Evolutionary conservation across 768 basidiomycete genomes (phyloP), one percentile per base, ranked within the genome.

Genomic region (Tylopilus vinaceipallidus): DNA sequence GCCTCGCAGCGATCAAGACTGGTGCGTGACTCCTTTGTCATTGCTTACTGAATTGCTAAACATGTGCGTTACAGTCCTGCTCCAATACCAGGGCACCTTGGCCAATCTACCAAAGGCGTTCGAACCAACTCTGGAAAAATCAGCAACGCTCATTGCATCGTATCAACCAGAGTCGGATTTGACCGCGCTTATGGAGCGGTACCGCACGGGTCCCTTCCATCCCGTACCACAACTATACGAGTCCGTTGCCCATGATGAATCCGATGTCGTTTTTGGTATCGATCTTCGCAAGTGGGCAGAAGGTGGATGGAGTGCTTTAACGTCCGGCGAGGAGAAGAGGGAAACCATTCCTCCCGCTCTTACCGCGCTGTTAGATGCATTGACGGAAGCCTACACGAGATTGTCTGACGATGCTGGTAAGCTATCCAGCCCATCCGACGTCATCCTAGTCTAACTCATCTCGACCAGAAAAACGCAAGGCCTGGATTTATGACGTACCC

Each of bases 401-500:
- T 70, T 88, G 0, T 71, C 83, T 0, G 74, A 72, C 45, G 88
- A 95, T 56, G 71, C 71, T 24, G 84, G 88, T 88, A 49, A 62
- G 81, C 68, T 17, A 10, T 42, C 22, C 34, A 23, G 17, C 19
- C 20, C 27, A 36, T 16, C 41, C 2, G 16, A 8, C 37, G 16
- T 19, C 9, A 14, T 6, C 30, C 4, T 39, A 10, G 7, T 41
- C 39, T 55, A 20, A 59, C 34, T 12, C 16, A 30, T 47, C n/a
- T 19, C 46, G 12, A 30, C 4, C 62, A 84, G 94, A 95, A 65
- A 87, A 82, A 63, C 83, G 95, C 50, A 92, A 87, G 72, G 73
- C 86, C 4, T 98, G 95, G 95, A 90, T 98, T 46, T 98, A 97
- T 68, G 92, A 98, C 59, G 88, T 91, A 4, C 93, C 94, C 1